Percentiles rank a stretch among this genome's conserved stretches.
Conservation (phyloP, 257 asterid genomes). For the Nicotiana tabacum region DNA sequence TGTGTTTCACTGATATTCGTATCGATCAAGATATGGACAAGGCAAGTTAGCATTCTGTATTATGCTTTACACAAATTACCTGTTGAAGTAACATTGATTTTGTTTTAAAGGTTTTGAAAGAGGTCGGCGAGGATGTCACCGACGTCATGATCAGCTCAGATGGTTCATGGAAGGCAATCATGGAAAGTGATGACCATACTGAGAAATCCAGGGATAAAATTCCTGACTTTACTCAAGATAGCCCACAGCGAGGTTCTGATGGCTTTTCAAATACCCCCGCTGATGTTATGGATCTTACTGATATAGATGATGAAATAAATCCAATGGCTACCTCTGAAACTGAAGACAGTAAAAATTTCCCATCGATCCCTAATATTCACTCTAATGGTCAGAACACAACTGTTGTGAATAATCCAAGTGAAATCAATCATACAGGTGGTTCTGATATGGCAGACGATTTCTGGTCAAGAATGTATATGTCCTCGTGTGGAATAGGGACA, state of each 20-base stretch:
- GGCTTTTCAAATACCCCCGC: constrained; percentile 17
- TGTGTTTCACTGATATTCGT: constrained; percentile 81
- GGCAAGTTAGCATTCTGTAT: constrained; percentile 50
- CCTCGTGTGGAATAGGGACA: too few species aligned
- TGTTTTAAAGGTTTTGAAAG: constrained; percentile 57
- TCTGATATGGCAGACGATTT: constrained; percentile 26
- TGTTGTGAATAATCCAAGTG: constrained; percentile 13
- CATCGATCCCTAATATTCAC: background rate
- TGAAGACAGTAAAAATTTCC: constrained; percentile 36
- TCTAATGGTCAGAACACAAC: constrained; percentile 11
- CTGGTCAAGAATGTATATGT: constrained; percentile 48
- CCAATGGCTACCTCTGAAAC: constrained; percentile 17
- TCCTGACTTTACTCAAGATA: constrained; percentile 22
- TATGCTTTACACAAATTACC: background rate
- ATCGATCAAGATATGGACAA: constrained; percentile 69
- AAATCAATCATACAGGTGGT: constrained; percentile 25
- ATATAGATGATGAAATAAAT: constrained; percentile 40
- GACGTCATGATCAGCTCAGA: constrained; percentile 58
- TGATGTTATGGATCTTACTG: constrained; percentile 59
- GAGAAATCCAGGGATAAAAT: constrained; percentile 35
- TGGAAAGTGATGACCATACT: constrained; percentile 36
- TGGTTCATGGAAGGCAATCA: constrained; percentile 71
- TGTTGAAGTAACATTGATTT: constrained; percentile 11
- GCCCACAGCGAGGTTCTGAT: constrained; percentile 26
- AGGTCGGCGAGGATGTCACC: constrained; percentile 50